Percentiles rank a stretch among this genome's conserved stretches.
Evolutionary conservation across 163 green algal species (phyloP).

Genomic region (Scenedesmus sp.): DNA sequence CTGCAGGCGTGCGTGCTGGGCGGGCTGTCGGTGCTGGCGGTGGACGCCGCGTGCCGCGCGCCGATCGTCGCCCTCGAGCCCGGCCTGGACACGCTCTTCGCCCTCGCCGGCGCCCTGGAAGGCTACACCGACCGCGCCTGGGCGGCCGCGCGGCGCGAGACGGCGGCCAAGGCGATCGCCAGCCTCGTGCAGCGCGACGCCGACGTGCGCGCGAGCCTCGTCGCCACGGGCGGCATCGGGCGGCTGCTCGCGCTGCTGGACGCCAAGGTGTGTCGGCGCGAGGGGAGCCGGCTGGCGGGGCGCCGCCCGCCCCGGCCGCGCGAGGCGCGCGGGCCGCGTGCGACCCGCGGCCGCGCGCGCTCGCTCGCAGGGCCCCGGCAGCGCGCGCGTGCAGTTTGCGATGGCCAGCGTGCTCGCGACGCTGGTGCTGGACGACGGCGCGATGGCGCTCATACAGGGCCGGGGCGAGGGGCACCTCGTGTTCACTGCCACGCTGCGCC

Average conservation of each 20-base stretch:
- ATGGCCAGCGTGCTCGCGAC: slow-evolving; percentile 73
- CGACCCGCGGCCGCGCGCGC: no score
- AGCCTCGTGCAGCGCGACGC: slow-evolving; percentile 70
- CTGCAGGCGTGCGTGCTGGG: slow-evolving; percentile 58
- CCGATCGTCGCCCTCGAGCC: slow-evolving; percentile 62
- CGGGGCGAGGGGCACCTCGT: slow-evolving; percentile 49
- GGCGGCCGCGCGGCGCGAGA: slow-evolving; percentile 29
- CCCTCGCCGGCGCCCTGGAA: slow-evolving; percentile 53
- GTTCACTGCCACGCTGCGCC: slow-evolving; percentile 34
- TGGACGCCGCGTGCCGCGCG: slow-evolving; percentile 68
- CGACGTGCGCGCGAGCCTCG: slow-evolving; percentile 60
- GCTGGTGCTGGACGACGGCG: slow-evolving; percentile 76
- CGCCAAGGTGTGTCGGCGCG: slow-evolving; percentile 28
- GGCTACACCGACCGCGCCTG: slow-evolving; percentile 58
- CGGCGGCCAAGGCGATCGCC: slow-evolving; percentile 61
- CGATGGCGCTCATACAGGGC: slow-evolving; percentile 69
- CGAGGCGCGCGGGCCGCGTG: no score
- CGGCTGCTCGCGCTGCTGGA: slow-evolving; percentile 68
- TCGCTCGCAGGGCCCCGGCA: slow-evolving; percentile 30
- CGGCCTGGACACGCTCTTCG: slow-evolving; percentile 64
- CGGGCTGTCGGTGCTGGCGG: slow-evolving; percentile 70
- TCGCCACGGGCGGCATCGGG: slow-evolving; percentile 56
- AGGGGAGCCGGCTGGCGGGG: no score
- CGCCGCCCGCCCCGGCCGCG: no score
- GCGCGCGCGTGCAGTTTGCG: slow-evolving; percentile 64